These are phyloP conservation scores for Amanita fuliginea DNA, from an alignment of 768 basidiomycete species.

Conservation along the genomic window DNA sequence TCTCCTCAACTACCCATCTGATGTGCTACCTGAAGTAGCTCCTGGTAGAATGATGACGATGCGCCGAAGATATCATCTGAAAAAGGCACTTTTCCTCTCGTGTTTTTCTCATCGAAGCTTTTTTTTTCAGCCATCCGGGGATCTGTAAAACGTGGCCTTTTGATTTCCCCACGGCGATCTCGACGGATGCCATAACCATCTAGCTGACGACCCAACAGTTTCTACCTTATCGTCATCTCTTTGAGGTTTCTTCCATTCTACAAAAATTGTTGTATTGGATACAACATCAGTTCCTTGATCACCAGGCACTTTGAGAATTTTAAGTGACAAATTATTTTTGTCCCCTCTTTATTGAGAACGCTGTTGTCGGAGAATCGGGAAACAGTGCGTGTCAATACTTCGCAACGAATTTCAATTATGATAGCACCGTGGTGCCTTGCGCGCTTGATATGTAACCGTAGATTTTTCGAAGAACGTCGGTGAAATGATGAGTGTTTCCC, in stretches of 20 bases:
- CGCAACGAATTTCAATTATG: too few relatives aligned
- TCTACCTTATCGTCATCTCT: neutral
- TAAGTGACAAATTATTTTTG: neutral
- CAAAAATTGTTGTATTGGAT: neutral
- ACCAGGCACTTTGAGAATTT: conserved; percentile 1
- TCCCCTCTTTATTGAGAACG: neutral
- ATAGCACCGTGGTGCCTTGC: too few relatives aligned
- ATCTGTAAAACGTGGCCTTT: neutral
- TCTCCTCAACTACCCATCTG: neutral
- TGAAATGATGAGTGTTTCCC: neutral
- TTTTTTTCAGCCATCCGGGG: neutral
- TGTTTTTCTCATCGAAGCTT: neutral
- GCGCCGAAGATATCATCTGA: neutral
- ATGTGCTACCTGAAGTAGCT: neutral
- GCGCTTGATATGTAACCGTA: too few relatives aligned
- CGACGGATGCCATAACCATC: neutral
- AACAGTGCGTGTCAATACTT: too few relatives aligned
- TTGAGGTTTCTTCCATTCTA: neutral
- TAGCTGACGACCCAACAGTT: neutral
- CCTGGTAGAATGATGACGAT: neutral
- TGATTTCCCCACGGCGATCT: neutral
- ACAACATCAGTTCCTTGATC: conserved; percentile 2
- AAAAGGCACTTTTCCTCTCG: neutral
- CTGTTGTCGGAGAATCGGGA: too few relatives aligned
- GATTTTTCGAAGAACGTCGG: too few relatives aligned